Evolutionary conservation across 495 filamentous ascomycete genomes (phyloP).

Genomic region (Barbatosphaeria neglecta): DNA sequence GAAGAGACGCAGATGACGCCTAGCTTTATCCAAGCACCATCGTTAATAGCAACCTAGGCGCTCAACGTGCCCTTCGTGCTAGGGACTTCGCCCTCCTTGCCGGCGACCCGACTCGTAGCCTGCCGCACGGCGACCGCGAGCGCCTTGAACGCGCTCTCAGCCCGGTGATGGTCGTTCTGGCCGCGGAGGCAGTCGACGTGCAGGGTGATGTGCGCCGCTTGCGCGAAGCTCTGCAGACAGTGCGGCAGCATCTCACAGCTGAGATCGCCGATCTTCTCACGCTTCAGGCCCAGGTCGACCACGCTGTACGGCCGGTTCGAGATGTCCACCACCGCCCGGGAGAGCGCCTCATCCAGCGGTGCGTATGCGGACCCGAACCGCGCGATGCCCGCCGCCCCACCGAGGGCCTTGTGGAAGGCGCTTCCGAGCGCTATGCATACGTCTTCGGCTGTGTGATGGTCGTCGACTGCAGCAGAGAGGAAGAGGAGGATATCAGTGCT

Average conservation of each 20-base stretch:
- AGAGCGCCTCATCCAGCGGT: constrained; percentile 90
- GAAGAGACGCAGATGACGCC: too few species aligned
- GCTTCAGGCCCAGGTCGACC: constrained; percentile 64
- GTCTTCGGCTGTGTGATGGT: constrained; percentile 97
- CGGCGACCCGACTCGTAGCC: constrained; percentile 62
- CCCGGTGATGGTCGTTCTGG: constrained; percentile 90
- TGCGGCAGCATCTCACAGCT: constrained; percentile 97
- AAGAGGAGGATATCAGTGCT: neutral
- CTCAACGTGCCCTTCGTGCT: constrained; percentile 83
- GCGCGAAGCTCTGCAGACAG: constrained; percentile 85
- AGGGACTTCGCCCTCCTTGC: constrained; percentile 78
- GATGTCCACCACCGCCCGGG: constrained; percentile 86
- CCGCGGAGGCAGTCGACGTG: constrained; percentile 85
- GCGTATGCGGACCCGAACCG: constrained; percentile 86
- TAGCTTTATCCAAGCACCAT: too few species aligned
- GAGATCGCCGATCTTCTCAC: constrained; percentile 87
- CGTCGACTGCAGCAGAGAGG: constrained; percentile 56
- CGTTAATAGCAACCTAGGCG: constrained; percentile 14
- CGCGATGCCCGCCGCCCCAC: constrained; percentile 63
- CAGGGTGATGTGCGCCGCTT: constrained; percentile 79
- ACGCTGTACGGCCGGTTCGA: constrained; percentile 81
- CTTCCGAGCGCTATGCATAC: constrained; percentile 79
- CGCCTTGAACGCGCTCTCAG: constrained; percentile 96
- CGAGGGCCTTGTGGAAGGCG: constrained; percentile 70
- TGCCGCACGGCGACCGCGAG: constrained; percentile 70